Conservation (phyloP, 2,329 filamentous ascomycete species). For the Mariannaea elegans region DNA sequence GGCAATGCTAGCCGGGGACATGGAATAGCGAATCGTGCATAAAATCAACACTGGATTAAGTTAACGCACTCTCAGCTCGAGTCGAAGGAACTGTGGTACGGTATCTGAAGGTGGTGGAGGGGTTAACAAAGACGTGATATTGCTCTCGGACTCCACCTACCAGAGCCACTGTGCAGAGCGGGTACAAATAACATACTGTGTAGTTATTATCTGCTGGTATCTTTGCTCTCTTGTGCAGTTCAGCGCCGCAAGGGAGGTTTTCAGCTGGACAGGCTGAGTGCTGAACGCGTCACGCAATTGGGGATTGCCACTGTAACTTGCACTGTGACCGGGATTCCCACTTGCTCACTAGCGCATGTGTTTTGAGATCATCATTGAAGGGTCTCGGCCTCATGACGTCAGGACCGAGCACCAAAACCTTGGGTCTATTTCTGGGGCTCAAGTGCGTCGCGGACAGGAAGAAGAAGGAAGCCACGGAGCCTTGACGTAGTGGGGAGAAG, state of each 20-base stretch:
- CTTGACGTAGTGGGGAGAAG: slow-evolving; percentile 3
- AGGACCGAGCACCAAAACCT: slow-evolving; percentile 24
- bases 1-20: too few relatives aligned
- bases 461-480: not conserved
- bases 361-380: slow-evolving; percentile 36
- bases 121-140: too few relatives aligned
- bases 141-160: too few relatives aligned
- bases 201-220: too few relatives aligned
- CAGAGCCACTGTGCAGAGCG: too few relatives aligned
- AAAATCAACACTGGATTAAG: too few relatives aligned
- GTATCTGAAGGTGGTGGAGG: too few relatives aligned
- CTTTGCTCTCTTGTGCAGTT: too few relatives aligned
- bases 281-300: slow-evolving; percentile 20
- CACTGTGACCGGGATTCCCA: slow-evolving; percentile 15
- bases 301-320: slow-evolving; percentile 8
- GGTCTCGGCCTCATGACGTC: slow-evolving; percentile 32
- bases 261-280: not conserved
- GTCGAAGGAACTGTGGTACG: too few relatives aligned
- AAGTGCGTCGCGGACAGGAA: not conserved
- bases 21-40: too few relatives aligned
- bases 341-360: slow-evolving; percentile 25
- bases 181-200: too few relatives aligned
- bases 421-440: slow-evolving; percentile 34
- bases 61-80: too few relatives aligned
- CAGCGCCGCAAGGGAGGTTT: not conserved